A percentile compares a stretch with the other conserved stretches of the same genome.
Evolutionary conservation across 768 basidiomycete species (phyloP).

Genomic region (Crepidotus variabilis): DNA sequence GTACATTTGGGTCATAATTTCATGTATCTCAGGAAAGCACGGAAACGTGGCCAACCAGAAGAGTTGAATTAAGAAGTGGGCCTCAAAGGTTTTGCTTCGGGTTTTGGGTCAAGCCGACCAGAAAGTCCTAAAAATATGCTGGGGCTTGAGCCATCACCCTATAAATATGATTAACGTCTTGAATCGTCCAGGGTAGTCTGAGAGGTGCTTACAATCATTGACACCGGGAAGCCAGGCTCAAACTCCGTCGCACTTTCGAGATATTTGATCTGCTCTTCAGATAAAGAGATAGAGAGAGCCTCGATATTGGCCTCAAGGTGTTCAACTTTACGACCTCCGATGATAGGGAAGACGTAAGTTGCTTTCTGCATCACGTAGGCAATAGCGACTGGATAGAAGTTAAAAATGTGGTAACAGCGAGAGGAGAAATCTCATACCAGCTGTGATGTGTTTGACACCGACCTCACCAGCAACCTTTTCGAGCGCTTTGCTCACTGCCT

Average conservation of each 20-base stretch:
- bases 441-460: conserved; percentile 40
- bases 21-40: too few species aligned
- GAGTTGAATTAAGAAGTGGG: too few species aligned
- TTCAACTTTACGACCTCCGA: conserved; percentile 48
- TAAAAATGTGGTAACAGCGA: neutral
- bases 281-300: conserved; percentile 41
- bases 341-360: conserved; percentile 47
- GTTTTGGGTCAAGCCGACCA: too few species aligned
- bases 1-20: too few species aligned
- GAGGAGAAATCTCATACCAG: conserved; percentile 27
- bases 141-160: too few species aligned
- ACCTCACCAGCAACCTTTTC: conserved; percentile 48
- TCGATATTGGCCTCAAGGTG: conserved; percentile 45
- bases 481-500: conserved; percentile 36
- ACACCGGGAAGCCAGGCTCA: conserved; percentile 39
- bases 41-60: too few species aligned
- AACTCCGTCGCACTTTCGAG: conserved; percentile 40
- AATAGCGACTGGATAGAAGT: conserved; percentile 35
- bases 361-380: conserved; percentile 53
- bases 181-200: too few species aligned
- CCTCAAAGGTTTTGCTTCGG: too few species aligned
- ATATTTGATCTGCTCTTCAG: conserved; percentile 35
- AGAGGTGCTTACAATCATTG: conserved; percentile 21
- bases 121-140: too few species aligned
- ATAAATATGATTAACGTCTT: too few species aligned